Percentiles rank a stretch among this genome's conserved stretches.
These are phyloP conservation scores for Kwoniella pini DNA, from an alignment of 768 basidiomycete species.

Conservation along the genomic window DNA sequence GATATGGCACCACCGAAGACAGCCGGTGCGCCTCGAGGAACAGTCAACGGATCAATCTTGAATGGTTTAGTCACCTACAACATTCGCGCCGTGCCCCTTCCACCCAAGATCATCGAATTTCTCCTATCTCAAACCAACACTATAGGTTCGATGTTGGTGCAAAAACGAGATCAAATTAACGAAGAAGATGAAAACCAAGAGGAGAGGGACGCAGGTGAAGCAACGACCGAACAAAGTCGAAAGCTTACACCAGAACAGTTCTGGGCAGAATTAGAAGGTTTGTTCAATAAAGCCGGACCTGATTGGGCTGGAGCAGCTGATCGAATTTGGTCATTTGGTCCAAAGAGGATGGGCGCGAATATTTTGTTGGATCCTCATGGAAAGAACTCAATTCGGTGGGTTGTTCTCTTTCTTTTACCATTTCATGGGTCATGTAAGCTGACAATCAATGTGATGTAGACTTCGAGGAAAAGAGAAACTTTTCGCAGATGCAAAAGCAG, in stretches of 20 bases:
- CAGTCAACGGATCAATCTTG: conserved; percentile 68
- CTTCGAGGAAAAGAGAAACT: conserved; percentile 37
- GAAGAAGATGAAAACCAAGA: conserved; percentile 30
- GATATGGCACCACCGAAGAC: conserved; percentile 88
- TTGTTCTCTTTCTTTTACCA: neutral
- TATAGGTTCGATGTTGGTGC: conserved; percentile 63
- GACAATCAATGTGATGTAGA: conserved; percentile 33
- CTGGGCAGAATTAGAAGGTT: conserved; percentile 69
- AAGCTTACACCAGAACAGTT: conserved; percentile 71
- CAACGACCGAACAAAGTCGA: conserved; percentile 65
- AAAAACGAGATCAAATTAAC: conserved; percentile 32
- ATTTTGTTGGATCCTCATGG: conserved; percentile 70
- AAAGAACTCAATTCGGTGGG: conserved; percentile 51
- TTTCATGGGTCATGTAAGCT: neutral
- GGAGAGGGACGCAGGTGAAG: conserved; percentile 31
- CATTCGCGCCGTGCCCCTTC: conserved; percentile 79
- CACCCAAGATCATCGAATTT: conserved; percentile 70
- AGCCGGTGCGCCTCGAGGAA: conserved; percentile 69
- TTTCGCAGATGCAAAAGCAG: conserved; percentile 41
- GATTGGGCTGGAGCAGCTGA: conserved; percentile 79
- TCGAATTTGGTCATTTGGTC: conserved; percentile 87
- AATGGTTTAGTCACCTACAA: conserved; percentile 76
- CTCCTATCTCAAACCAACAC: conserved; percentile 70
- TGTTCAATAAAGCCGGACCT: conserved; percentile 66
- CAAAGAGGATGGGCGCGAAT: conserved; percentile 80